Evolutionary conservation across 192 early-diverging fungal species (phyloP).

Genomic region (Cetraspora pellucida): DNA sequence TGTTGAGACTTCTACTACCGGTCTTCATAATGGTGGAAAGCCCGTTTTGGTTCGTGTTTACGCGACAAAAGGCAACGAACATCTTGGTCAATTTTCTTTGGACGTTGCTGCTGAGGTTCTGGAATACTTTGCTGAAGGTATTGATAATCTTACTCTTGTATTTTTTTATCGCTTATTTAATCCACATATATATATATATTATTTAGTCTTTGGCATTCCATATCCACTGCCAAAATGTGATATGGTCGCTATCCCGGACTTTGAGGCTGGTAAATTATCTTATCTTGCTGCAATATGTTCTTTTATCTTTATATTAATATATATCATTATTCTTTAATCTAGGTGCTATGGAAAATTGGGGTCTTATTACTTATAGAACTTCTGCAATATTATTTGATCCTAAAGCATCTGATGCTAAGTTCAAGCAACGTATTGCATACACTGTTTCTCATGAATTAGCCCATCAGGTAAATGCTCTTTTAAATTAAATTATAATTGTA

Average conservation of each 20-base stretch:
- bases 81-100: slow-evolving; percentile 83
- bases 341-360: slow-evolving; percentile 97
- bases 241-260: slow-evolving; percentile 91
- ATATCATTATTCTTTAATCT: neutral
- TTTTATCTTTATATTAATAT: neutral
- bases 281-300: neutral
- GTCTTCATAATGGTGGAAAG: slow-evolving; percentile 64
- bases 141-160: neutral
- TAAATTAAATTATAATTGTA: neutral
- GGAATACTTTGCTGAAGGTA: slow-evolving; percentile 59
- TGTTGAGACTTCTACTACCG: slow-evolving; percentile 77
- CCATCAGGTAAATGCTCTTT: slow-evolving; percentile 53
- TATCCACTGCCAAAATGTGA: slow-evolving; percentile 94
- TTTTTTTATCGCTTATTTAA: neutral
- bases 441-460: slow-evolving; percentile 90
- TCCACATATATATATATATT: too few species aligned
- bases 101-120: slow-evolving; percentile 74
- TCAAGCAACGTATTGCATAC: slow-evolving; percentile 85
- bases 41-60: slow-evolving; percentile 86
- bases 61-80: slow-evolving; percentile 74
- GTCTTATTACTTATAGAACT: slow-evolving; percentile 89
- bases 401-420: slow-evolving; percentile 67
- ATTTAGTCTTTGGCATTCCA: slow-evolving; percentile 83
- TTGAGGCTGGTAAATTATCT: slow-evolving; percentile 64
- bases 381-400: slow-evolving; percentile 85